Base-by-base conservation (phyloP, 345 rosid genomes). In the Raphanus sativus region DNA sequence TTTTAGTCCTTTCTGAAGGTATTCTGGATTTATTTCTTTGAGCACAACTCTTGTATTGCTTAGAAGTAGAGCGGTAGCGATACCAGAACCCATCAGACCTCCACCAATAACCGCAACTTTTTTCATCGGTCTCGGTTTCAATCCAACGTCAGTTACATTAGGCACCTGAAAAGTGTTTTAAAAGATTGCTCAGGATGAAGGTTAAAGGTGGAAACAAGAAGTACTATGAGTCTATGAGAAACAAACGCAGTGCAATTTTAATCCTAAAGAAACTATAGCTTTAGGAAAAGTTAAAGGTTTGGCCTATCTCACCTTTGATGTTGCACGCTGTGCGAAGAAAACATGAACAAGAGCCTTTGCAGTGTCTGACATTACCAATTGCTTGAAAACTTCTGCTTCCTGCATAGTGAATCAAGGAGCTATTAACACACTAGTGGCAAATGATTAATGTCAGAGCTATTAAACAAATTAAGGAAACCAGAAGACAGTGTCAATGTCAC, bases 61-160 rank as follows among this genome's bases (percentile, higher is more conserved):
- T 77, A 86, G 10, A 62, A 94, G 80, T 60, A 90, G 88, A 59
- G 92, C 94, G 0, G 98, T 90, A 78, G 96, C 90, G 62, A 94
- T 94, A 83, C 97, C 98, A 82, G 96, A 91, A 75, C 98, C 98
- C 98, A 94, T 94, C 54, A 94, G 85, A 69, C 98, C 98, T 78
- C 98, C 98, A 80, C 98, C 98, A 80, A 94, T 90, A 65, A 94
- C 90, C 67, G 98, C 98, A 79, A 87, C 95, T 79, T 92, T 94
- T 80, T 86, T 94, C 25, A 88, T 77, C 68, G 75, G 75, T 80
- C 91, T 86, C 10, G 97, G 97, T 81, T 94, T 92, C 71, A 94
- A 88, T 65, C 97, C 94, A 84, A 81, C 50, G 80, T 92, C 98
- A 65, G 98, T 86, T 67, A 94, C 87, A 79, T 83, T 87, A 50